Percentiles rank a stretch among this genome's conserved stretches.
Conservation (phyloP, 2,329 filamentous ascomycete genomes). For the Apiospora phragmitis region DNA sequence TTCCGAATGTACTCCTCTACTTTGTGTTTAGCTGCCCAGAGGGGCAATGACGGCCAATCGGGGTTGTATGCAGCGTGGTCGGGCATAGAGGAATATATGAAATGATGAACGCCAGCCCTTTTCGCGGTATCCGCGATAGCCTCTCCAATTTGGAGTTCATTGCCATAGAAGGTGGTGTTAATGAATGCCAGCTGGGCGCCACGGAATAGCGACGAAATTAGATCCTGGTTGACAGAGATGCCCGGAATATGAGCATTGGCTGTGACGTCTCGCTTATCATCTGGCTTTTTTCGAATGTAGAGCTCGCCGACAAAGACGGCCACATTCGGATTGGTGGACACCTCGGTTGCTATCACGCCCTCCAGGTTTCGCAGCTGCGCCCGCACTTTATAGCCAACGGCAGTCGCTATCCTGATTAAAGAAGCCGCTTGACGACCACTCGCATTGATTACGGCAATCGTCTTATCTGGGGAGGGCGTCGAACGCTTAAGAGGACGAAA, state of each 20-base stretch:
- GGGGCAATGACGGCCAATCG: conserved; percentile 77
- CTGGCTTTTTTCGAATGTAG: conserved; percentile 55
- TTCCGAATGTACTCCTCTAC: conserved; percentile 89
- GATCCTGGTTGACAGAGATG: conserved; percentile 67
- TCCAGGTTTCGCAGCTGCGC: conserved; percentile 88
- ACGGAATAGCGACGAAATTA: conserved; percentile 78
- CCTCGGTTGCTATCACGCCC: conserved; percentile 85
- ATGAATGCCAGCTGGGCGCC: conserved; percentile 91
- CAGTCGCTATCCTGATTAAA: conserved; percentile 89
- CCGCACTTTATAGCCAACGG: conserved; percentile 89
- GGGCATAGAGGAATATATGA: conserved; percentile 96
- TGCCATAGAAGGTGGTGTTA: conserved; percentile 96
- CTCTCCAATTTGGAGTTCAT: conserved; percentile 87
- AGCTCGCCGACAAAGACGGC: conserved; percentile 65
- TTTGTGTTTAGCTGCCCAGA: conserved; percentile 91
- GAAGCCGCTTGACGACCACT: conserved; percentile 95
- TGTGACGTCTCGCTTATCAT: conserved; percentile 64
- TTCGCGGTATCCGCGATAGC: conserved; percentile 89
- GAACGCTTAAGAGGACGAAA: conserved; percentile 61
- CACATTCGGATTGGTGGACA: conserved; percentile 76
- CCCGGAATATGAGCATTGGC: conserved; percentile 63
- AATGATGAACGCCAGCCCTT: conserved; percentile 81
- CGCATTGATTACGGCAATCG: conserved; percentile 92
- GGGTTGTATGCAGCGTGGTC: conserved; percentile 82
- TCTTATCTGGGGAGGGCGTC: conserved; percentile 67